Conservation (phyloP, 805 yeast species). For the Candida khao-thaluensis region DNA sequence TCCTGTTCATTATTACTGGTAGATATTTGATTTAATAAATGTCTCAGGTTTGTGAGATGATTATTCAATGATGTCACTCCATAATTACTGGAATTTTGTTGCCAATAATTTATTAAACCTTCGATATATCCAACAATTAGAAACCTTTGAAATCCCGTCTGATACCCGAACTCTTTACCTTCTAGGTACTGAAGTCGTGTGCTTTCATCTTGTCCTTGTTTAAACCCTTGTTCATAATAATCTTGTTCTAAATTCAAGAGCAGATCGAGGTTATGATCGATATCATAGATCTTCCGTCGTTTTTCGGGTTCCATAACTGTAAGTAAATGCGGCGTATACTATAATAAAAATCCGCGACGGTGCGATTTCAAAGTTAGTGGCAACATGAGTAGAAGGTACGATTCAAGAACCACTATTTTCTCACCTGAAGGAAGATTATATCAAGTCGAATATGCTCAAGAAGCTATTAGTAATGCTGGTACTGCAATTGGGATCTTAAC, state of each 20-base stretch:
- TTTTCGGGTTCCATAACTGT: slow-evolving; percentile 3
- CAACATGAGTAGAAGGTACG: slow-evolving; percentile 91
- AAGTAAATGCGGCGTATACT: background rate
- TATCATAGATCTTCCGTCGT: slow-evolving; percentile 7
- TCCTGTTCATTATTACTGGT: slow-evolving; percentile 49
- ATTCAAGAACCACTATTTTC: slow-evolving; percentile 96
- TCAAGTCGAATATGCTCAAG: slow-evolving; percentile 96
- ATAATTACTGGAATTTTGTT: slow-evolving; percentile 19
- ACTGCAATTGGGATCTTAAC: slow-evolving; percentile 79
- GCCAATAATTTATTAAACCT: slow-evolving; percentile 48
- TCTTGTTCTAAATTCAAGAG: slow-evolving; percentile 60
- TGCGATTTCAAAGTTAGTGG: slow-evolving; percentile 11
- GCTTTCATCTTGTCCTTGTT: slow-evolving; percentile 68
- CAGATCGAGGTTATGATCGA: slow-evolving; percentile 25
- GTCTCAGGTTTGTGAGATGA: slow-evolving; percentile 31
- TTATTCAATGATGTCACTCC: slow-evolving; percentile 15
- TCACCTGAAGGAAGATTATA: slow-evolving; percentile 98
- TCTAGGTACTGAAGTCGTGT: slow-evolving; percentile 59
- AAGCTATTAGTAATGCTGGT: slow-evolving; percentile 82
- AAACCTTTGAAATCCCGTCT: slow-evolving; percentile 71
- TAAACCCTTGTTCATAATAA: slow-evolving; percentile 64
- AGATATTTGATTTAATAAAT: slow-evolving; percentile 24
- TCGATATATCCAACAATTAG: slow-evolving; percentile 66
- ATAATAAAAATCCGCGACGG: background rate
- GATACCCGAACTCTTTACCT: slow-evolving; percentile 83